Evolutionary conservation across 306 rosid species (phyloP).

Genomic region (Trifolium dubium): DNA sequence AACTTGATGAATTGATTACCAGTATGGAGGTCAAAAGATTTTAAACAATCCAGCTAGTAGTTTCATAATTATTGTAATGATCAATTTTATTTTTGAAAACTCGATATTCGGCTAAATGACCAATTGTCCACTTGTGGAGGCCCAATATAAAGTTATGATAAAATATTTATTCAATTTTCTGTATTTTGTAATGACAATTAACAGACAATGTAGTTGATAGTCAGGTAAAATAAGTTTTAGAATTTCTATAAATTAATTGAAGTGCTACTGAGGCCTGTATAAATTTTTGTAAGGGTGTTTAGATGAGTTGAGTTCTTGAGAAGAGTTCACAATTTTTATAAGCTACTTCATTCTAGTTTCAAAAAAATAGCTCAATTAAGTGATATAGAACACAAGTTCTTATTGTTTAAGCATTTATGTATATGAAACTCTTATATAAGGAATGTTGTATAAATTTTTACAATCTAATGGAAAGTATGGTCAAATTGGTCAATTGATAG

Average conservation of each 20-base stretch:
- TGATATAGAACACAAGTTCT: no score
- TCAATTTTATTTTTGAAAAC: no score
- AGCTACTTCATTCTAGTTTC: background rate
- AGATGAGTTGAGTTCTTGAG: background rate
- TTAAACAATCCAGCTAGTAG: background rate
- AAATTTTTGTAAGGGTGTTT: background rate
- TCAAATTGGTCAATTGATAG: no score
- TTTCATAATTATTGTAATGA: background rate
- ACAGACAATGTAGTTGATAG: background rate
- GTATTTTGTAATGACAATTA: background rate
- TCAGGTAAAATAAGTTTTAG: background rate
- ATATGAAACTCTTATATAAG: no score
- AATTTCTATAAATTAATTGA: background rate
- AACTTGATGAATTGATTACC: background rate
- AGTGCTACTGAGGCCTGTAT: background rate
- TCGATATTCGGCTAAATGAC: no score
- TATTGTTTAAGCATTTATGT: no score
- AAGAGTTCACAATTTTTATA: background rate
- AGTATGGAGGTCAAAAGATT: background rate
- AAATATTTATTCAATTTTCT: no score
- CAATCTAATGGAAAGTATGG: no score
- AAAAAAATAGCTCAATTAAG: background rate
- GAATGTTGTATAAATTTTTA: no score
- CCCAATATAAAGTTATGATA: no score
- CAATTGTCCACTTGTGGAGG: no score